phyloP scores from a whole-genome alignment of 2,329 filamentous ascomycete species.

The Penicillium sclerotiorum region DNA sequence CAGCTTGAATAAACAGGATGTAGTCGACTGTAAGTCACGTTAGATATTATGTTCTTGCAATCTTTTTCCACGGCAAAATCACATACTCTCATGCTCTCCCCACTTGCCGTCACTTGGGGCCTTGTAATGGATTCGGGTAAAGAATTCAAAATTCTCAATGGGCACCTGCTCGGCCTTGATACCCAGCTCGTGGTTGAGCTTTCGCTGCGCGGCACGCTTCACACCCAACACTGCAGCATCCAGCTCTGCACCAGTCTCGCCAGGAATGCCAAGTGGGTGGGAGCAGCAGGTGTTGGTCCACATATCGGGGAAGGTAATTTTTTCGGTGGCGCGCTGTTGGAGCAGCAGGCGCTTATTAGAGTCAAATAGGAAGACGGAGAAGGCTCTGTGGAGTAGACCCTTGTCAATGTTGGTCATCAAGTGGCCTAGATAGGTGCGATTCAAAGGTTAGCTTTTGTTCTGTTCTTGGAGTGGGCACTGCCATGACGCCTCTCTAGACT shows the following conservation, averaged over 20 bases:
- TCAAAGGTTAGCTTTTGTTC: slow-evolving; percentile 20
- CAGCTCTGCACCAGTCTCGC: slow-evolving; percentile 84
- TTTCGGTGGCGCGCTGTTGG: slow-evolving; percentile 92
- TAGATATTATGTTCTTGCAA: not conserved
- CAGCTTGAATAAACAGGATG: slow-evolving; percentile 95
- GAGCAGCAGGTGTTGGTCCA: slow-evolving; percentile 99
- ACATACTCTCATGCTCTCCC: slow-evolving; percentile 96
- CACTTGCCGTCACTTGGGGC: slow-evolving; percentile 96
- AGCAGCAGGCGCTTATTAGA: slow-evolving; percentile 88
- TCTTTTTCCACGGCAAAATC: not conserved
- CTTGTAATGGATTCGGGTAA: slow-evolving; percentile 97
- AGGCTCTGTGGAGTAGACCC: slow-evolving; percentile 92
- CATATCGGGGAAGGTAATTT: slow-evolving; percentile 99
- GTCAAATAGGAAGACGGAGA: slow-evolving; percentile 98
- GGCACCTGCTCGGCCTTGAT: slow-evolving; percentile 89
- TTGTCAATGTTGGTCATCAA: slow-evolving; percentile 98
- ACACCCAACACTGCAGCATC: slow-evolving; percentile 80
- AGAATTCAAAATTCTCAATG: slow-evolving; percentile 85
- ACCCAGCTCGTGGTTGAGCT: slow-evolving; percentile 91
- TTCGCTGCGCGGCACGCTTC: slow-evolving; percentile 88
- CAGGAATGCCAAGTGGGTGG: slow-evolving; percentile 87
- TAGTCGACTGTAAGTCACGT: slow-evolving; percentile 70
- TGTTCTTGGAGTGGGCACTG: not conserved
- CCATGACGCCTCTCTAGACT: slow-evolving; percentile 15
- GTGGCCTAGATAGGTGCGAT: slow-evolving; percentile 63